Conservation (phyloP, 352 stramenopile species). For the Pythium angustatum region DNA sequence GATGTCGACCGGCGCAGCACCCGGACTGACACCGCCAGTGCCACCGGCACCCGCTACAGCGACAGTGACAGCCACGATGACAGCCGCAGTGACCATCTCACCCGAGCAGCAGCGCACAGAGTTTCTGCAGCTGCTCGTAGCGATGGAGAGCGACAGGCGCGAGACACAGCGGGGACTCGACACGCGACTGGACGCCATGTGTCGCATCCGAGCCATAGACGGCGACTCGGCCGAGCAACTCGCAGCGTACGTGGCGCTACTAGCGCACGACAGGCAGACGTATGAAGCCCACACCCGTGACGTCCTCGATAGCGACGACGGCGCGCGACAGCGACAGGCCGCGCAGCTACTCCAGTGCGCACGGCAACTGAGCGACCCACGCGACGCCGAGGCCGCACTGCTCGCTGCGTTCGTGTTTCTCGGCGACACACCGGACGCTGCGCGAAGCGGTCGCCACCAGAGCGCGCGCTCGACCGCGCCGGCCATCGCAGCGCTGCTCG, state of each 20-base stretch:
- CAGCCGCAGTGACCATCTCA: background rate
- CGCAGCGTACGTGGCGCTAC: slow-evolving; percentile 57
- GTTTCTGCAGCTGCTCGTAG: slow-evolving; percentile 42
- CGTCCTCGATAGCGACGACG: slow-evolving; percentile 18
- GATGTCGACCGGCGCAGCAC: background rate
- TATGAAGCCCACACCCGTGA: background rate
- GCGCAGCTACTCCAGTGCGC: slow-evolving; percentile 57
- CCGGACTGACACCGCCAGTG: no score
- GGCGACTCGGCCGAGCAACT: slow-evolving; percentile 61
- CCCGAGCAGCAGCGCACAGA: slow-evolving; percentile 41
- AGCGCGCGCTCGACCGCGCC: slow-evolving; percentile 41
- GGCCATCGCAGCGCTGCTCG: slow-evolving; percentile 65
- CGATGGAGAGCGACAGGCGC: slow-evolving; percentile 47
- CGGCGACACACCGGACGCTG: slow-evolving; percentile 32
- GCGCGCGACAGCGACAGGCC: slow-evolving; percentile 34
- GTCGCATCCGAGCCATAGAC: slow-evolving; percentile 49
- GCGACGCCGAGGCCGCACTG: slow-evolving; percentile 60
- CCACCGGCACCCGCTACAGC: no score
- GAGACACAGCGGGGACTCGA: slow-evolving; percentile 37
- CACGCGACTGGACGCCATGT: slow-evolving; percentile 52
- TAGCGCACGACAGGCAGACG: slow-evolving; percentile 32
- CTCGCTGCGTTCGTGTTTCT: slow-evolving; percentile 68
- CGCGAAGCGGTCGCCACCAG: slow-evolving; percentile 31
- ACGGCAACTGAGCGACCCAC: slow-evolving; percentile 37
- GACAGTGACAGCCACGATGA: no score